phyloP scores from a whole-genome alignment of 2,329 filamentous ascomycete species.

The Didymosphaeria variabile region DNA sequence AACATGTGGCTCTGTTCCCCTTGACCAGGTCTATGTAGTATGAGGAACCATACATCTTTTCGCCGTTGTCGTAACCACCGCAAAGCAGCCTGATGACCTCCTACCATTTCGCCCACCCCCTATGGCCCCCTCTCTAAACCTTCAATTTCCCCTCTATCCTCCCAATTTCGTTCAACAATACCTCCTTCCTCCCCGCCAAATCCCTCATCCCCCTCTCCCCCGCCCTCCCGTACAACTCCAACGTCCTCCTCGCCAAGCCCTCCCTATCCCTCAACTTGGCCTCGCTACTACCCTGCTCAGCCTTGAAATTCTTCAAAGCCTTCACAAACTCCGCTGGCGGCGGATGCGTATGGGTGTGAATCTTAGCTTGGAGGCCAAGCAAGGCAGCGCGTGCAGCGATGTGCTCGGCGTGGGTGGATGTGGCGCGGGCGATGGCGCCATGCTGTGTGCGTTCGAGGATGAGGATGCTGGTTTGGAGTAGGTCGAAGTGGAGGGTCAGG shows the following conservation, averaged over 20 bases:
- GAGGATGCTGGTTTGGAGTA: constrained; percentile 51
- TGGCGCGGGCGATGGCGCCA: constrained; percentile 53
- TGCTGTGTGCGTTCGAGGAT: constrained; percentile 59
- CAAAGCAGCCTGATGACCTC: neutral
- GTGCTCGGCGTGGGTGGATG: constrained; percentile 55
- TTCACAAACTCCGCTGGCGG: constrained; percentile 36
- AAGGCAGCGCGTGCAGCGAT: constrained; percentile 53
- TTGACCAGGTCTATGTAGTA: too few species aligned
- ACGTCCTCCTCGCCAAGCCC: constrained; percentile 40
- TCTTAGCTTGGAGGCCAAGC: constrained; percentile 53
- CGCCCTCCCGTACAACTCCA: constrained; percentile 49
- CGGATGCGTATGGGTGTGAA: constrained; percentile 38
- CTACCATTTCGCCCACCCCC: neutral
- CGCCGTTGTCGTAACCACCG: neutral
- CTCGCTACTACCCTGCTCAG: constrained; percentile 40
- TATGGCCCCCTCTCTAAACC: constrained; percentile 32
- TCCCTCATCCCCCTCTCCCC: constrained; percentile 50
- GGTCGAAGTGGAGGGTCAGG: constrained; percentile 47
- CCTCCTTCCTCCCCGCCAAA: constrained; percentile 51
- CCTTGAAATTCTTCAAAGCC: constrained; percentile 45
- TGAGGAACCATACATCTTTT: neutral
- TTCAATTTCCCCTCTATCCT: constrained; percentile 44
- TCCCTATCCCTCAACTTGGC: constrained; percentile 42
- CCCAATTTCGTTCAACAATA: constrained; percentile 46
- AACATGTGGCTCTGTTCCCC: too few species aligned